Base-by-base conservation (phyloP, 371 early-diverging fungal genomes). In the Mucor irregularis region DNA sequence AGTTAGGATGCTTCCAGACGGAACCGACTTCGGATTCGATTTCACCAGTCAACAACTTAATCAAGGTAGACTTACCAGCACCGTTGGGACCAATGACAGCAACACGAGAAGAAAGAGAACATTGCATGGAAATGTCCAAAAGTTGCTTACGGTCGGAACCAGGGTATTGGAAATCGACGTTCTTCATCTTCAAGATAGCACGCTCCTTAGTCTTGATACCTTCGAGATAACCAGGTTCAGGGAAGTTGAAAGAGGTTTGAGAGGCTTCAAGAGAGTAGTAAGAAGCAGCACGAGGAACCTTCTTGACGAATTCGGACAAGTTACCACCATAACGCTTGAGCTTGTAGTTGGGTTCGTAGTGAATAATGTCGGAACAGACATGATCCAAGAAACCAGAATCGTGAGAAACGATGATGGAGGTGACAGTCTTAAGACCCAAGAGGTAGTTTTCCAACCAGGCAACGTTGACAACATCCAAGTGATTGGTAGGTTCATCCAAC, bases 401-500 rank as follows among this genome's bases (percentile, higher is more conserved):
- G 82, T 95, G 94, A 30, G 93, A 93, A 14, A 94, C 93, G 53
- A 95, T 86, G 69, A 95, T 79, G 47, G 81, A 85, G 13, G 93
- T 93, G 48, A 90, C 81, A 49, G 87, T 82, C 51, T 82, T 81
- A 55, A 85, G 80, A 48, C 81, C 75, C 55, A 78, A 73, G 24
- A 93, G 81, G 64, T 90, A 90, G 66, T 90, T 82, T 63, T 91
- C 90, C 22, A 95, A 72, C 92, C 91, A 95, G 26, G 82, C 83
- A 49, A 90, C 86, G 69, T 91, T 90, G 51, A 69, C 76, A 35
- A 84, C 87, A 71, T 95, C 94, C 84, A 94, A 78, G 74, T 93
- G 93, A 76, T 94, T 93, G 37, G 95, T 94, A 43, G 95, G 95
- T 74, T 95, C 95, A 72, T 95, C 95, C 55, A 95, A 71, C 43